Evolutionary conservation across 139 green algal species (phyloP).

Genomic region (Diplosphaera chodatii): DNA sequence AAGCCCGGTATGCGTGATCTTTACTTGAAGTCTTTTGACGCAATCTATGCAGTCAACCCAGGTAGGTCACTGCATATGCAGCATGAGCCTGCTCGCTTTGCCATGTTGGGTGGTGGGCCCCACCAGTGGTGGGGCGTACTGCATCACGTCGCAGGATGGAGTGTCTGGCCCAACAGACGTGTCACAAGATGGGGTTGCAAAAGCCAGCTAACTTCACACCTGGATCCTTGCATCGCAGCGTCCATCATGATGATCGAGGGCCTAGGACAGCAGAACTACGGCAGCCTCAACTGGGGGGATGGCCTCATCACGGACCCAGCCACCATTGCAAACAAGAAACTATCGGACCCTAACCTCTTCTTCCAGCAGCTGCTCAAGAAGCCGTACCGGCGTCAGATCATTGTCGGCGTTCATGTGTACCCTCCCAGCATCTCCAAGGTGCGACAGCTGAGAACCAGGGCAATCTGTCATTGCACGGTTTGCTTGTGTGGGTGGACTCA

Average conservation of each 20-base stretch:
- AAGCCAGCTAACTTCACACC: no score
- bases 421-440: constrained; percentile 15
- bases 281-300: constrained; percentile 25
- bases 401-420: constrained; percentile 39
- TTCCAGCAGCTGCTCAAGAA: constrained; percentile 36
- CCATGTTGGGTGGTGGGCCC: no score
- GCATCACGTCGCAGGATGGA: no score
- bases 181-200: no score
- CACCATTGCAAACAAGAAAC: constrained; percentile 2
- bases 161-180: no score
- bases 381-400: constrained; percentile 32
- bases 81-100: no score
- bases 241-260: constrained; percentile 7
- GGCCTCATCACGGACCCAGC: constrained; percentile 12
- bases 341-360: constrained; percentile 40
- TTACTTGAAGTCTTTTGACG: constrained; percentile 23
- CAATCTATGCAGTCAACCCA: constrained; percentile 10
- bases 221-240: no score
- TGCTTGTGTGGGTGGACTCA: no score
- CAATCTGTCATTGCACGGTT: no score
- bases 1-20: constrained; percentile 4
- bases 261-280: constrained; percentile 12
- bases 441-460: no score
- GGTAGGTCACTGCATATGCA: no score
- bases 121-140: no score